Base-by-base conservation (phyloP, 192 early-diverging fungal genomes). In the Entomortierella lignicola region DNA sequence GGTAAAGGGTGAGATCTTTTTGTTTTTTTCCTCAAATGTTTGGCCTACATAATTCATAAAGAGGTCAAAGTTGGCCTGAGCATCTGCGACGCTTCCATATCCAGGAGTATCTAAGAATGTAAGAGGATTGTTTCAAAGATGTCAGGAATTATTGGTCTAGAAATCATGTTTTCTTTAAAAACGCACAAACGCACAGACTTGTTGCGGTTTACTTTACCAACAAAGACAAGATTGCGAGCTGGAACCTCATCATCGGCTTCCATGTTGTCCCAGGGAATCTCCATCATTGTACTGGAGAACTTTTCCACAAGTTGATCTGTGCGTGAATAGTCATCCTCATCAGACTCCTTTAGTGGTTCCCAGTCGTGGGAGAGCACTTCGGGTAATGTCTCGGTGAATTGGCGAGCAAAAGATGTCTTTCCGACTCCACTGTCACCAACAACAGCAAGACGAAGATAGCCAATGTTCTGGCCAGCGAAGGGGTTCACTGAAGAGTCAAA, bases 381-480 rank as follows among this genome's bases (percentile, higher is more conserved):
- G 39, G 75, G 75, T 42, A 79, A 27, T 11, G 75, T 79, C 58
- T 79, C 75, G 18, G 66, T 70, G 52, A 82, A 77, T 60, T 71
- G 71, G 20, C 73, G 72, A 18, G 72, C 66, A 25, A 82, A 82
- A 26, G 66, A 60, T 1, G 81, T 75, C 72, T 82, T 82, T 31
- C 81, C 81, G 11, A 82, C 81, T 21, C 72, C 72, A 18, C 66
- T 77, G 58, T 82, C 81, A 12, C 81, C 81, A 20, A 82, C 81
- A 18, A 82, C 72, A 17, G 73, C 73, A 32, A 82, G 56, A 26
- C 81, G 81, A 21, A 82, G 61, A 54, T 82, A 66, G 37, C 81
- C 81, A 56, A 82, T 82, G 66, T 79, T 79, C 32, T 79, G 75
- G 25, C 75, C 75, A 13, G 75, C 75, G 39, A 79, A 79, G 0